phyloP scores from a whole-genome alignment of 208 protist genomes.

The Leishmania martiniquensis region DNA sequence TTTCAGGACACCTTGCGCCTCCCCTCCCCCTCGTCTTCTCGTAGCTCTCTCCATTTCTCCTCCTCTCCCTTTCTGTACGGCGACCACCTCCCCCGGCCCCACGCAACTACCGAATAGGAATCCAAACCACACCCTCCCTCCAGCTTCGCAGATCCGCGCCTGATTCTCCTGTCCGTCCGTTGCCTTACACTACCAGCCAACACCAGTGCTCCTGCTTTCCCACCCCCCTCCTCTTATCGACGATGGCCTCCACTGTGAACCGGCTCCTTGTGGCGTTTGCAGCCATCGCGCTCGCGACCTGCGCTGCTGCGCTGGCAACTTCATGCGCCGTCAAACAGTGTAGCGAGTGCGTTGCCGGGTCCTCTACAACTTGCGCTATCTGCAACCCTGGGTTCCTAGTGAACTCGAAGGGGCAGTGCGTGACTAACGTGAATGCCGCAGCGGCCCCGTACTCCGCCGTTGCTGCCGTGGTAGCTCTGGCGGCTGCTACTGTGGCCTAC shows the following conservation, averaged over 20 bases:
- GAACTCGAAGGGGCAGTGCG: slow-evolving; percentile 10
- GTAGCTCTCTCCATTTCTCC: too few species aligned
- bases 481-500: slow-evolving; percentile 16
- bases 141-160: not conserved
- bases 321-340: slow-evolving; percentile 11
- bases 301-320: slow-evolving; percentile 13
- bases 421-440: slow-evolving; percentile 1
- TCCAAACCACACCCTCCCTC: not conserved
- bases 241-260: slow-evolving; percentile 22
- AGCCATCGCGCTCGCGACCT: slow-evolving; percentile 10
- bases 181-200: not conserved
- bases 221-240: too few species aligned
- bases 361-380: slow-evolving; percentile 13
- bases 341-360: slow-evolving; percentile 11
- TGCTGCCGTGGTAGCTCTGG: slow-evolving; percentile 6
- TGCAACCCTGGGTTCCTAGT: slow-evolving; percentile 22
- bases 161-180: not conserved
- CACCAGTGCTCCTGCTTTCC: not conserved
- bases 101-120: not conserved
- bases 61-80: too few species aligned
- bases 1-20: not conserved
- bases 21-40: not conserved
- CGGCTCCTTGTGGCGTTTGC: slow-evolving; percentile 20
- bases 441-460: slow-evolving; percentile 8
- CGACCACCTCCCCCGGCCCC: too few species aligned